These are phyloP conservation scores for Termitomyces sp. DNA, from an alignment of 768 basidiomycete genomes.

Conservation along the genomic window DNA sequence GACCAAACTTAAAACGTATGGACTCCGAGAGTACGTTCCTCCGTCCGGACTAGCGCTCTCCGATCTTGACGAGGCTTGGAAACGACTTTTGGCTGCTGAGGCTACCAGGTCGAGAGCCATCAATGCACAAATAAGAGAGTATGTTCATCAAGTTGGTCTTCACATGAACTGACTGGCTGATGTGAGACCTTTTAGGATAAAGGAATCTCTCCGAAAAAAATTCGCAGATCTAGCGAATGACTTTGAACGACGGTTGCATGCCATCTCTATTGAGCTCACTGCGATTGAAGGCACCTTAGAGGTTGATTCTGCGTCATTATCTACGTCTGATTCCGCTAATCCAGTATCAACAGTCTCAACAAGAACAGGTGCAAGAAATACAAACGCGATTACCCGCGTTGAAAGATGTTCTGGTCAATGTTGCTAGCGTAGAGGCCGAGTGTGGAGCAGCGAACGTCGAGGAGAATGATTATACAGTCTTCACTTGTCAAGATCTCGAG, in stretches of 20 bases:
- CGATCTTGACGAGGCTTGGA: slow-evolving; percentile 82
- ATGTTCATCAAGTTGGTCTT: slow-evolving; percentile 28
- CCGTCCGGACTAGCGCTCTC: slow-evolving; percentile 63
- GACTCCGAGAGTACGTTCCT: slow-evolving; percentile 81
- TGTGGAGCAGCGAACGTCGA: slow-evolving; percentile 90
- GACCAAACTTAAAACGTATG: slow-evolving; percentile 91
- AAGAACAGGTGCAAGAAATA: slow-evolving; percentile 61
- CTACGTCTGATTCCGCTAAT: neutral
- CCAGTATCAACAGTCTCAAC: slow-evolving; percentile 57
- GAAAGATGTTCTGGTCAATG: slow-evolving; percentile 51
- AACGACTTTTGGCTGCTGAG: slow-evolving; percentile 67
- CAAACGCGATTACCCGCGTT: slow-evolving; percentile 69
- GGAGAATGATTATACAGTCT: slow-evolving; percentile 94
- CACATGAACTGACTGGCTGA: slow-evolving; percentile 4
- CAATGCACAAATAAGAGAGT: slow-evolving; percentile 89
- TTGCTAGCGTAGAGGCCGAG: slow-evolving; percentile 67
- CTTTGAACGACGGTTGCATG: slow-evolving; percentile 66
- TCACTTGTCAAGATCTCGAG: slow-evolving; percentile 84
- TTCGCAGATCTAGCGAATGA: slow-evolving; percentile 79
- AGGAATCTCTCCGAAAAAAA: slow-evolving; percentile 72
- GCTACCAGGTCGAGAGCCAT: slow-evolving; percentile 75
- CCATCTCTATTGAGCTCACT: slow-evolving; percentile 70
- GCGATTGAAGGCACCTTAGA: slow-evolving; percentile 76
- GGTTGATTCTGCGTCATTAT: slow-evolving; percentile 33
- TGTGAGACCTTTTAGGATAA: slow-evolving; percentile 56